Base-by-base conservation (phyloP, 2,329 filamentous ascomycete genomes). In the Metarhizium anisopliae region DNA sequence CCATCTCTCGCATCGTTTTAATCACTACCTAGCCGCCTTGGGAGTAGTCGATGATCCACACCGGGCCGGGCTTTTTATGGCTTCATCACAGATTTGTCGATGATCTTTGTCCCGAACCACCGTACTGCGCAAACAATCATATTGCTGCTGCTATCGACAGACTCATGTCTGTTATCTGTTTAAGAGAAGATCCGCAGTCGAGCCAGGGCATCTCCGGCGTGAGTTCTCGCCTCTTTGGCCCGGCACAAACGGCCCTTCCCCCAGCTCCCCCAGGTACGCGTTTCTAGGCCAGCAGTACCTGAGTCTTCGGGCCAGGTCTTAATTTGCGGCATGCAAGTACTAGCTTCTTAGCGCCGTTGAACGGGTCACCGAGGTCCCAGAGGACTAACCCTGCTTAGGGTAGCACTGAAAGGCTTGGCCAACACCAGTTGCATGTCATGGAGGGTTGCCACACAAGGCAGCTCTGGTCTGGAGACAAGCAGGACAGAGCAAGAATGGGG, bases 381-480 rank as follows among this genome's bases (percentile, higher is more conserved):
- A 40, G 16, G 50, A 35, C 32, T n/a, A 58, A 57, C 59, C 59
- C 57, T 58, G 59, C 45, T 54, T 16, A 45, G 54, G 55, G 58
- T 60, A 47, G 55, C 53, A 58, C 56, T 16, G 52, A 55, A 52
- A 55, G 47, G 56, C 54, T 58, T 59, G 59, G 58, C 30, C 50
- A 45, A 53, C 38, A 16, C 10, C 38, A 13, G 38, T 13, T 16
- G 11, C 38, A 58, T 38, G 49, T 43, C 47, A 42, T 36, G 49
- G 36, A 47, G 29, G 42, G 45, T 56, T 47, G 47, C 54, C 45
- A 52, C 54, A 52, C 29, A 14, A 54, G 51, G 29, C 52, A 57
- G 43, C 47, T 35, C 42, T 50, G 30, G 38, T 45, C 13, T 16
- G 13, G 18, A 30, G 25, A 30, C 52, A 54, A 47, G 32, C 38